Conservation (phyloP, 805 yeast species). For the Ogataea ramenticola region DNA sequence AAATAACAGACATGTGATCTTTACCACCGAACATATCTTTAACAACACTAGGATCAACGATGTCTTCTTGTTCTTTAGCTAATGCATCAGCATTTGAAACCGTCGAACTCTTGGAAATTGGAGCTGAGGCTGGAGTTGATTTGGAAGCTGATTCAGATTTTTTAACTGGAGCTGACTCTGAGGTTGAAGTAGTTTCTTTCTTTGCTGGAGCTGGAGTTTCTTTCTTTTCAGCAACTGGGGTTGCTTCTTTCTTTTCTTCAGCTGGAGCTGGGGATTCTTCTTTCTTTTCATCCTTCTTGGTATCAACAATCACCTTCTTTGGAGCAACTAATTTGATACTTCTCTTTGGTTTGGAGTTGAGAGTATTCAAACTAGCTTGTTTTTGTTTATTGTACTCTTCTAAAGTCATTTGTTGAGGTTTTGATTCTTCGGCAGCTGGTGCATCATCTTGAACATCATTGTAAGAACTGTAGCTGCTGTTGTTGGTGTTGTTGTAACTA, state of each 20-base stretch:
- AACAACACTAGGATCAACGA: constrained; percentile 79
- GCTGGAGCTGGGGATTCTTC: constrained; percentile 19
- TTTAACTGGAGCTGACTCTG: constrained; percentile 6
- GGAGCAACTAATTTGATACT: constrained; percentile 62
- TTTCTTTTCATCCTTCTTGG: constrained; percentile 39
- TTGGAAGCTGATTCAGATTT: constrained; percentile 10
- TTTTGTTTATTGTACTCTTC: constrained; percentile 77
- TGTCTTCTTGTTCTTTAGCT: constrained; percentile 67
- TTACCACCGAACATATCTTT: constrained; percentile 94
- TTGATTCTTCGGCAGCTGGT: constrained; percentile 8
- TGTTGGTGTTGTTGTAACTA: constrained; percentile 19
- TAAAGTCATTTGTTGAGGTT: constrained; percentile 53
- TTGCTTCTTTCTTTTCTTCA: constrained; percentile 9
- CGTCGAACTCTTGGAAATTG: constrained; percentile 9
- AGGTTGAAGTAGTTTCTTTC: background rate
- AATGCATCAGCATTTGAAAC: constrained; percentile 40
- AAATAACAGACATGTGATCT: constrained; percentile 92
- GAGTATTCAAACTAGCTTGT: constrained; percentile 31
- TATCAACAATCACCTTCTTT: constrained; percentile 35
- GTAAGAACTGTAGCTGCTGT: constrained; percentile 15
- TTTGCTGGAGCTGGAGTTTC: constrained; percentile 7
- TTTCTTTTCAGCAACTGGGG: constrained; percentile 8
- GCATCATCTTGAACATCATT: constrained; percentile 10
- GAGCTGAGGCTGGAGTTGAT: constrained; percentile 10
- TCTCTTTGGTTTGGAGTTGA: constrained; percentile 51